These are phyloP conservation scores for Komagataella pastoris DNA, from an alignment of 805 yeast genomes.

Conservation along the genomic window DNA sequence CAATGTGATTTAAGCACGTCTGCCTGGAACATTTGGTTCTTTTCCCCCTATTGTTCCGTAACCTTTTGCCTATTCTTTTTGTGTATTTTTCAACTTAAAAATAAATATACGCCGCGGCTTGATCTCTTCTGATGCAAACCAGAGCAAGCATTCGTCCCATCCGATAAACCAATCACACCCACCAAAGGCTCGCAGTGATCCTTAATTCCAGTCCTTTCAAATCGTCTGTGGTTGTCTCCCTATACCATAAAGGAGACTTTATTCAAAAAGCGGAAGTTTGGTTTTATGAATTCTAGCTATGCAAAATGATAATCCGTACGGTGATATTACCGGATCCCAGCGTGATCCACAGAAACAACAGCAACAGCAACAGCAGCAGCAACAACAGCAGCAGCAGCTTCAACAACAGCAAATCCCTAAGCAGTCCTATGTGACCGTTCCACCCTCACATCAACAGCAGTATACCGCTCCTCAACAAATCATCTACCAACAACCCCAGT, in stretches of 20 bases:
- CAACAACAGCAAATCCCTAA: not conserved
- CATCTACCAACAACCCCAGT: not conserved
- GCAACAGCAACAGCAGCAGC: slow-evolving; percentile 3
- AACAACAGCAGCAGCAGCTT: not conserved
- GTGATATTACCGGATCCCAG: not conserved
- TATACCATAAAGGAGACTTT: not conserved
- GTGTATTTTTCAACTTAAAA: not conserved
- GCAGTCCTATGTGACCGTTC: slow-evolving; percentile 1
- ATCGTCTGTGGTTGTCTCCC: not conserved
- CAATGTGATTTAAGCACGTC: not conserved
- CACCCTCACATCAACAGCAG: not conserved
- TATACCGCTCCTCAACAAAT: not conserved
- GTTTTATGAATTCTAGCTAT: not conserved
- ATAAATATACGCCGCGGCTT: not conserved
- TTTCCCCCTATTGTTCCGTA: not conserved
- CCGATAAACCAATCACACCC: not conserved
- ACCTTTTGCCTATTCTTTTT: not conserved
- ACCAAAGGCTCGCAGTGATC: not conserved
- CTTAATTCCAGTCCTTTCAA: not conserved
- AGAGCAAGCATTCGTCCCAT: not conserved
- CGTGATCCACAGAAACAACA: slow-evolving; percentile 1
- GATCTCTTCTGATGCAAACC: not conserved
- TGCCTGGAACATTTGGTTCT: not conserved
- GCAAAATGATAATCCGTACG: not conserved
- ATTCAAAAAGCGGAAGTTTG: not conserved